Evolutionary conservation across 2,329 filamentous ascomycete species (phyloP).

Genomic region (Scytalidium sp.): DNA sequence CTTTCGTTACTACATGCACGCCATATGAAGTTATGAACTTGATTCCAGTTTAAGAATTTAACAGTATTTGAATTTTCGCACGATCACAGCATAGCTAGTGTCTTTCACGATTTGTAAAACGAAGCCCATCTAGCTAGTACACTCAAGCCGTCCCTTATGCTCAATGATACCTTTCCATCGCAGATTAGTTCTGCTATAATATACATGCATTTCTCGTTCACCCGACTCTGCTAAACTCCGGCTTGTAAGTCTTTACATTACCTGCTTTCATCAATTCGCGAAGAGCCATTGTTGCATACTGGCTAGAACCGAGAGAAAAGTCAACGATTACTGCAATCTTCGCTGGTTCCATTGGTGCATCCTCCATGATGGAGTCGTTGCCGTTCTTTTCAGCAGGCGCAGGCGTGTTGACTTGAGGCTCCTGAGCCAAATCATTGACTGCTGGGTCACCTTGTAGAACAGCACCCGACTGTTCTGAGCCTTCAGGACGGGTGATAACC

Average conservation of each 20-base stretch:
- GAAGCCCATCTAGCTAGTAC: no score
- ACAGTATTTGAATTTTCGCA: no score
- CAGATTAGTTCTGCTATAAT: not conserved
- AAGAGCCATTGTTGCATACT: conserved; percentile 82
- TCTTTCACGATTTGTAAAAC: no score
- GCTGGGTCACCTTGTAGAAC: no score
- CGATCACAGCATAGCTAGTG: no score
- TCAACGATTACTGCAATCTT: conserved; percentile 70
- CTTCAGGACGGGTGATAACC: not conserved
- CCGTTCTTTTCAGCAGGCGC: not conserved
- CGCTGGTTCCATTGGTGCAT: conserved; percentile 4
- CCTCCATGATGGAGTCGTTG: conserved; percentile 2
- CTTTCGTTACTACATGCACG: no score
- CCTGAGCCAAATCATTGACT: not conserved
- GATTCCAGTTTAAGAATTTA: no score
- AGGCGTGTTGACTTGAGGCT: not conserved
- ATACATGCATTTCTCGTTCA: conserved; percentile 3
- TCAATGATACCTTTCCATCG: not conserved
- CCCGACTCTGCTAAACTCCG: conserved; percentile 48
- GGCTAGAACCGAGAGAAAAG: conserved; percentile 73
- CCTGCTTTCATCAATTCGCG: conserved; percentile 73
- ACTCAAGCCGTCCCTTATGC: not conserved
- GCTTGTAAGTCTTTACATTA: conserved; percentile 58
- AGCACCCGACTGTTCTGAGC: not conserved
- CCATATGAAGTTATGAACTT: no score